Evolutionary conservation across 1,139 yeast genomes (phyloP), one percentile per base, ranked within the genome.

Genomic region (Suhomyces ambrosiae): DNA sequence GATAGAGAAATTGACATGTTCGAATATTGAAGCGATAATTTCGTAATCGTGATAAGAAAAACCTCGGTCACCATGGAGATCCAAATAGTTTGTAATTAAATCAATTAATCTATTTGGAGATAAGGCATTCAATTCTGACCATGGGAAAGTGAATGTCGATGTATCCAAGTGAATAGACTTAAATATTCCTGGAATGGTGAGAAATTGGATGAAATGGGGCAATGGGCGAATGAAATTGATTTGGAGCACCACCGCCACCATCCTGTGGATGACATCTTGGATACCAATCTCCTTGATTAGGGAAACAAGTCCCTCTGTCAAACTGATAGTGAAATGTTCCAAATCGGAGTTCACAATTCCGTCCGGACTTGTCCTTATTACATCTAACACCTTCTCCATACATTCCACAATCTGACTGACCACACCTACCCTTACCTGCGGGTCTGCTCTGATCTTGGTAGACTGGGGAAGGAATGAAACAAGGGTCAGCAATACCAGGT

Each of bases 1-100:
- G 3, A 60, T 37, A 1, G 61, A 49, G 29, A 54, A 54, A 3
- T 56, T 38, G n/a, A 63, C 45, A 2, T 49, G 40, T 2, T 59
- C 47, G 6, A 65, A 49, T 5, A 65, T 45, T 6, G 48, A 42
- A 1, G 56, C 60, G 13, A 65, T 45, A 3, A 52, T 41, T 6
- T 37, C 7, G 39, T 48, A 62, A 38, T 65, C 69, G 2, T 41
- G 44, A 2, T 39, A 17, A 1, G 21, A 23, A 36, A 51, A 58
- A 6, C 31, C 27, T 5, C 23, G 6, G n/a, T 45, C 36, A 1
- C 55, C 62, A 32, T 54, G 62, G 3, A 57, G 44, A 1, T 33
- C 30, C 7, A 63, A 38, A 38, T 43, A 56, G 23, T 53, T 50
- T n/a, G 52, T 46, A 5, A 61, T 42, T 16, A 63, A 38, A 7